Evolutionary conservation across 2,329 filamentous ascomycete species (phyloP).

Genomic region (Hymenotorrendiella dingleyae): DNA sequence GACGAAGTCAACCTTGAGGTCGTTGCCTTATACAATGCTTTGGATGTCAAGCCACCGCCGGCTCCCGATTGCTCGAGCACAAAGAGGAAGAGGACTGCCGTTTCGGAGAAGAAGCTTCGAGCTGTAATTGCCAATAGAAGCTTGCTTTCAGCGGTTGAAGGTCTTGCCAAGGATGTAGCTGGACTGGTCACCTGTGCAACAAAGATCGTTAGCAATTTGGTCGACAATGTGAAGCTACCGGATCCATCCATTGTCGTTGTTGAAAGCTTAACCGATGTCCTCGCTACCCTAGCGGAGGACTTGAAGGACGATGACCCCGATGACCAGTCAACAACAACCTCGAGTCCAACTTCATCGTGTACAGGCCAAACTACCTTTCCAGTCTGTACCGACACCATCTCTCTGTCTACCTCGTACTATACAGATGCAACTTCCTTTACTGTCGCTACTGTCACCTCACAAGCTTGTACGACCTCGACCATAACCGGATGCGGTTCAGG

Average conservation of each 20-base stretch:
- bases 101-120: slow-evolving; percentile 10
- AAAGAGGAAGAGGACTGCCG: slow-evolving; percentile 5
- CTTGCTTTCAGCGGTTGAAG: slow-evolving; percentile 2
- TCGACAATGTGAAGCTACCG: slow-evolving; percentile 5
- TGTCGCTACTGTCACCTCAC: slow-evolving; percentile 5
- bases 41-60: slow-evolving; percentile 1
- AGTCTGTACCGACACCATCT: slow-evolving; percentile 5
- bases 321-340: neutral
- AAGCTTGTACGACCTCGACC: slow-evolving; percentile 3
- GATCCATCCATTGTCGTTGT: slow-evolving; percentile 3
- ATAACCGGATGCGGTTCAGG: slow-evolving; percentile 4
- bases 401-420: slow-evolving; percentile 7
- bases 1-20: slow-evolving; percentile 3
- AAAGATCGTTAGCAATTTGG: slow-evolving; percentile 9
- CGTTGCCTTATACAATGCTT: slow-evolving; percentile 2
- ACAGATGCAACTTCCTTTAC: slow-evolving; percentile 3
- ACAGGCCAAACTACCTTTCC: slow-evolving; percentile 2
- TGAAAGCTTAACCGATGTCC: slow-evolving; percentile 9
- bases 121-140: slow-evolving; percentile 5
- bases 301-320: slow-evolving; percentile 4
- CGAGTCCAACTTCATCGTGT: slow-evolving; percentile 5
- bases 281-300: slow-evolving; percentile 6
- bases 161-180: slow-evolving; percentile 5
- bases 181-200: slow-evolving; percentile 10
- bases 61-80: slow-evolving; percentile 5